Percentiles rank a stretch among this genome's conserved stretches.
Conservation (phyloP, 1,284 basidiomycete species). For the Ceratobasidium sp. region DNA sequence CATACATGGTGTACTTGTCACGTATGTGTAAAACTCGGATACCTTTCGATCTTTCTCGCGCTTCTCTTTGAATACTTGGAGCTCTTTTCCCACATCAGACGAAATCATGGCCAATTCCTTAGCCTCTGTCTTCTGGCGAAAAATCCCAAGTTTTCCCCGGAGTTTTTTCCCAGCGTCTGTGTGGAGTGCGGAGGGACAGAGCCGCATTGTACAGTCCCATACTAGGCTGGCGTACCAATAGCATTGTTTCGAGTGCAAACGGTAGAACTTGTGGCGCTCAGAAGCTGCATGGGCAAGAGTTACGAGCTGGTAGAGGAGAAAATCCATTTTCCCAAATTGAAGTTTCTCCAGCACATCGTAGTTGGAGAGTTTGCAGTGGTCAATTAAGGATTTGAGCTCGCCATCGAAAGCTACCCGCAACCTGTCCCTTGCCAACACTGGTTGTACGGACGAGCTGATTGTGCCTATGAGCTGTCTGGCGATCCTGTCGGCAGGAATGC, state of each 20-base stretch:
- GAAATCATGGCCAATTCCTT: not conserved
- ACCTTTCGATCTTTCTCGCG: not conserved
- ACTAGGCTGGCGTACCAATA: constrained; percentile 23
- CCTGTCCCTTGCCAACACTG: not conserved
- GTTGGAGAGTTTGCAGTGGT: not conserved
- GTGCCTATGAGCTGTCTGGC: not conserved
- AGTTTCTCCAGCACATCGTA: not conserved
- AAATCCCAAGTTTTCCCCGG: not conserved
- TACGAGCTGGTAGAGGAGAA: not conserved
- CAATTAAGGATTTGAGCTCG: not conserved
- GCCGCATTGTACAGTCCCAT: constrained; percentile 5
- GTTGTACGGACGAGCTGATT: not conserved
- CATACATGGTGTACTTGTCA: no score
- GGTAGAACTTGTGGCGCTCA: not conserved
- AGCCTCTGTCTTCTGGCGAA: not conserved
- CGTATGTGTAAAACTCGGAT: no score
- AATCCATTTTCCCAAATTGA: not conserved
- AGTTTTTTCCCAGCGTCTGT: not conserved
- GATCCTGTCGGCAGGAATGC: not conserved
- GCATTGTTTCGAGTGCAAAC: not conserved
- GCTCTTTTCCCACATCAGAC: not conserved
- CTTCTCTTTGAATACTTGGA: not conserved
- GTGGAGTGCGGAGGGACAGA: not conserved
- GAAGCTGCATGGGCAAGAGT: not conserved
- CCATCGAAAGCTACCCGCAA: constrained; percentile 6